A percentile compares a stretch with the other conserved stretches of the same genome.
phyloP scores from a whole-genome alignment of 768 basidiomycete species.

The Asterophora lycoperdoides region DNA sequence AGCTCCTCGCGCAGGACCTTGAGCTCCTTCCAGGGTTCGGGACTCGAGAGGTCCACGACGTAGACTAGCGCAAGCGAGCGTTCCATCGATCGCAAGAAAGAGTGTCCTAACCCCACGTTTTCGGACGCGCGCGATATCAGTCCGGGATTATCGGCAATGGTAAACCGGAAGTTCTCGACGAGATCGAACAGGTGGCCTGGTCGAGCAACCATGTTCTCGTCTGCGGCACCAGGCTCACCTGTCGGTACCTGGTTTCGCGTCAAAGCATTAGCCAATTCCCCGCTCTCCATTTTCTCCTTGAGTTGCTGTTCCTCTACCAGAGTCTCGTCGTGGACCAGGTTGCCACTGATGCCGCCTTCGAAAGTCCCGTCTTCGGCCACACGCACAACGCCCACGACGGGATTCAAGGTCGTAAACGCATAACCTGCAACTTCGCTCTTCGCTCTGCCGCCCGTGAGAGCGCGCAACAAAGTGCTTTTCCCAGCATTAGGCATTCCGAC shows the following conservation, averaged over 20 bases:
- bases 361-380: constrained; percentile 76
- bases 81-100: constrained; percentile 90
- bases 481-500: constrained; percentile 96
- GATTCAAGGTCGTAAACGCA: constrained; percentile 94
- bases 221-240: constrained; percentile 13
- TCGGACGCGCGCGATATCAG: constrained; percentile 81
- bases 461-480: constrained; percentile 87
- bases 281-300: constrained; percentile 44
- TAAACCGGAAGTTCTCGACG: constrained; percentile 82
- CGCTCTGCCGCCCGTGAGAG: constrained; percentile 81
- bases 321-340: constrained; percentile 64
- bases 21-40: constrained; percentile 77
- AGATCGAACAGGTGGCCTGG: constrained; percentile 53
- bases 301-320: constrained; percentile 46
- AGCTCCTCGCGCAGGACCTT: constrained; percentile 73
- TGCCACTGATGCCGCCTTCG: constrained; percentile 51
- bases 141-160: constrained; percentile 96
- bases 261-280: constrained; percentile 44
- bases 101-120: constrained; percentile 90
- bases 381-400: constrained; percentile 86
- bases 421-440: constrained; percentile 85
- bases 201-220: constrained; percentile 13
- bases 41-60: constrained; percentile 81
- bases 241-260: constrained; percentile 44
- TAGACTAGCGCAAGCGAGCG: constrained; percentile 87